phyloP scores from a whole-genome alignment of 495 filamentous ascomycete genomes.

The Choiromyces venosus region DNA sequence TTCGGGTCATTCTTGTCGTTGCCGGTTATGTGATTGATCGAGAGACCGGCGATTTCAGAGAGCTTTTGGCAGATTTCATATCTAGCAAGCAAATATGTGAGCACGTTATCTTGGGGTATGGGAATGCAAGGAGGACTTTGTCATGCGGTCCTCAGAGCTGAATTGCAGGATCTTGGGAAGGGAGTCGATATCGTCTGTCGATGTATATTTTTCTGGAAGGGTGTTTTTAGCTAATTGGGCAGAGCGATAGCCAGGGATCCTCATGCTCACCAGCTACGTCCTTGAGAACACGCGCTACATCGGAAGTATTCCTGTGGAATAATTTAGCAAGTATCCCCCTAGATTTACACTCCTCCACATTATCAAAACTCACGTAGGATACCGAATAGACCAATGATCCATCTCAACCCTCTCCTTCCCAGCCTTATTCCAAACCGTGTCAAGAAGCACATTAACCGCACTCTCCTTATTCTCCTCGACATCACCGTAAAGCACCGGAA shows the following conservation, averaged over 20 bases:
- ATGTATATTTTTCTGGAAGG: slow-evolving; percentile 25
- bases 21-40: slow-evolving; percentile 62
- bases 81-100: slow-evolving; percentile 14
- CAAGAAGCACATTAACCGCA: slow-evolving; percentile 75
- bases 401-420: slow-evolving; percentile 62
- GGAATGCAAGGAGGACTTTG: slow-evolving; percentile 51
- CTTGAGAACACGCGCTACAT: slow-evolving; percentile 73
- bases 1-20: slow-evolving; percentile 74
- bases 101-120: neutral
- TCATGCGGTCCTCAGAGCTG: slow-evolving; percentile 77
- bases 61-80: slow-evolving; percentile 82
- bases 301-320: slow-evolving; percentile 57
- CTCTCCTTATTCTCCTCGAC: slow-evolving; percentile 63
- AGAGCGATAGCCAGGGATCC: neutral
- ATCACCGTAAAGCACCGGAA: slow-evolving; percentile 82
- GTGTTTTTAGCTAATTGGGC: neutral
- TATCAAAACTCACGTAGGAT: slow-evolving; percentile 58
- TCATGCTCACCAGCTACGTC: slow-evolving; percentile 64
- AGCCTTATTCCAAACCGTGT: slow-evolving; percentile 60
- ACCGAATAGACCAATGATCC: slow-evolving; percentile 83
- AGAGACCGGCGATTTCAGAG: slow-evolving; percentile 71
- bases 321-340: neutral
- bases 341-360: neutral
- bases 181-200: slow-evolving; percentile 42
- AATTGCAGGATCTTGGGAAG: slow-evolving; percentile 78